Conservation (phyloP, 176 grass and related monocot genomes). For the Sorghum bicolor region DNA sequence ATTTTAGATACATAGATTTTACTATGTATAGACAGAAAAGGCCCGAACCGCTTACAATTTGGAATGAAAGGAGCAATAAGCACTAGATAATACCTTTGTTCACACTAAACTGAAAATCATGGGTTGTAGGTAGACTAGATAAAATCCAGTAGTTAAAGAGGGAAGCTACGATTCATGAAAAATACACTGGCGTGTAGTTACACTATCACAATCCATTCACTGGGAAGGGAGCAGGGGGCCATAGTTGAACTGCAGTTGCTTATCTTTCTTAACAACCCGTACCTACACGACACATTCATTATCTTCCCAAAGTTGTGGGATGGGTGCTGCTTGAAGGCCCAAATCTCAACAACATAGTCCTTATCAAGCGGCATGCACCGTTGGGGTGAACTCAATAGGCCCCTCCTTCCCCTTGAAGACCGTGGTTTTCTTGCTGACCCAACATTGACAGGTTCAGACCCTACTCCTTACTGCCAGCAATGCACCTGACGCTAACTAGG, state of each 20-base stretch:
- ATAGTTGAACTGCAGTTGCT: background rate
- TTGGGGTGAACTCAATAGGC: background rate
- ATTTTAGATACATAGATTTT: no score
- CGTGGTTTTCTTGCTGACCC: background rate
- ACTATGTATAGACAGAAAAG: no score
- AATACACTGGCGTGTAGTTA: background rate
- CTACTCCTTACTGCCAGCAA: background rate
- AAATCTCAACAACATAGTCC: background rate
- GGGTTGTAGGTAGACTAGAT: background rate
- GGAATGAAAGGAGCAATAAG: no score
- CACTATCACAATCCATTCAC: background rate
- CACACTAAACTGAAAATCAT: background rate
- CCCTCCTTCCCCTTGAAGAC: background rate
- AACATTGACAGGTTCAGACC: background rate
- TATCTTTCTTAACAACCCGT: slow-evolving; percentile 8
- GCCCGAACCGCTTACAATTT: no score
- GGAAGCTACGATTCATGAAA: background rate
- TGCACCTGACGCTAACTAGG: background rate
- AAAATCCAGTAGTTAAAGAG: background rate
- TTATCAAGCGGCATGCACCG: background rate
- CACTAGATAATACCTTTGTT: background rate
- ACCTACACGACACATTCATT: slow-evolving; percentile 33
- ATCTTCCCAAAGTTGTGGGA: background rate
- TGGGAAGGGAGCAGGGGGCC: background rate
- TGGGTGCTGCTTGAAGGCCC: background rate